Evolutionary conservation across 73 alveolate species (phyloP).

Genomic region (Paramecium tetraurelia): DNA sequence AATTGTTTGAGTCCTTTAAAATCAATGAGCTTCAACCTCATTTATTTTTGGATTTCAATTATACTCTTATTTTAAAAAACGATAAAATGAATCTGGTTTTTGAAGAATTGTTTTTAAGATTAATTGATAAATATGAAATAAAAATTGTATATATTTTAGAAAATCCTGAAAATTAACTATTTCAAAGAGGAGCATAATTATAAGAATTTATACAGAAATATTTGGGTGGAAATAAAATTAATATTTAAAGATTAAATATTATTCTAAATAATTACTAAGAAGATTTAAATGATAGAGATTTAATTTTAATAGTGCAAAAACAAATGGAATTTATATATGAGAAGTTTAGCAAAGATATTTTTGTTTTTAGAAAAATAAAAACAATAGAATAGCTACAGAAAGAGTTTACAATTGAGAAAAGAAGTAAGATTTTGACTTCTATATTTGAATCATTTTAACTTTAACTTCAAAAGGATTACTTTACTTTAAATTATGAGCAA

Average conservation of each 20-base stretch:
- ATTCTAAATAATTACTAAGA: neutral
- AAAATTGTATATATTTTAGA: neutral
- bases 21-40: neutral
- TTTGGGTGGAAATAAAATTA: neutral
- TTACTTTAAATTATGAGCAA: no score
- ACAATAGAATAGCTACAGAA: neutral
- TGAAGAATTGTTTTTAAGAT: neutral
- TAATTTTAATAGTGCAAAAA: neutral
- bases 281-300: no score
- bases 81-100: no score
- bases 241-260: neutral
- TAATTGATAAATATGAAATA: no score
- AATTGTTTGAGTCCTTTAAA: no score
- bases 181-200: no score
- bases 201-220: neutral
- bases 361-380: neutral
- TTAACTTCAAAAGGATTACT: no score
- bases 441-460: no score
- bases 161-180: no score
- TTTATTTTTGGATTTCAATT: neutral
- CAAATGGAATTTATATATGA: neutral
- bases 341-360: no score
- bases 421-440: neutral
- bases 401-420: neutral
- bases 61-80: no score